Percentiles rank a stretch among this genome's conserved stretches.
Conservation (phyloP, 805 yeast genomes). For the Candida ortonii region DNA sequence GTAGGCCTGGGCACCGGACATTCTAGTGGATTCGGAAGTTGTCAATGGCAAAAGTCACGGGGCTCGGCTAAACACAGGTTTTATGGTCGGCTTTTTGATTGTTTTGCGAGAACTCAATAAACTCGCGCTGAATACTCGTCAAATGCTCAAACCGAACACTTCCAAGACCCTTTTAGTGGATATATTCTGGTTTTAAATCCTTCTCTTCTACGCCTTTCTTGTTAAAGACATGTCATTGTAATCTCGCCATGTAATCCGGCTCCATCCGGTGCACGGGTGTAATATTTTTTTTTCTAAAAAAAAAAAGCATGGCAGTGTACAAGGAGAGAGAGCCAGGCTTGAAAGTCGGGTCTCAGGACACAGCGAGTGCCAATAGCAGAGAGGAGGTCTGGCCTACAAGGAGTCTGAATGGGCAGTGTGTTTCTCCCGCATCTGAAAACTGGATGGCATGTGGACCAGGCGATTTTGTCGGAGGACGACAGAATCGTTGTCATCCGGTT, state of each 20-base stretch:
- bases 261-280: constrained; percentile 1
- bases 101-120: too few relatives aligned
- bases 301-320: neutral
- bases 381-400: too few relatives aligned
- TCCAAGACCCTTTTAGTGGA: too few relatives aligned
- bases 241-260: neutral
- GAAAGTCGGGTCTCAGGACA: too few relatives aligned
- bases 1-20: constrained; percentile 34
- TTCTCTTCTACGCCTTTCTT: too few relatives aligned
- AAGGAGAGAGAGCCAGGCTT: neutral
- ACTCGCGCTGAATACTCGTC: too few relatives aligned
- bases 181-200: too few relatives aligned
- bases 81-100: constrained; percentile 2
- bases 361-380: too few relatives aligned
- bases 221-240: constrained; percentile 2
- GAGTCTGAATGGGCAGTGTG: constrained; percentile 67
- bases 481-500: constrained; percentile 84
- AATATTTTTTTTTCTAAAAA: too few relatives aligned
- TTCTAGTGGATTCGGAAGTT: constrained; percentile 5
- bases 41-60: neutral
- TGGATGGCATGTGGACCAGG: constrained; percentile 98
- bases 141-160: too few relatives aligned
- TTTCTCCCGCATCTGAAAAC: constrained; percentile 76
- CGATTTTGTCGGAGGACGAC: constrained; percentile 87
- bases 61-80: too few relatives aligned